phyloP scores from a whole-genome alignment of 2,329 filamentous ascomycete genomes.

The Grosmannia penicillata region DNA sequence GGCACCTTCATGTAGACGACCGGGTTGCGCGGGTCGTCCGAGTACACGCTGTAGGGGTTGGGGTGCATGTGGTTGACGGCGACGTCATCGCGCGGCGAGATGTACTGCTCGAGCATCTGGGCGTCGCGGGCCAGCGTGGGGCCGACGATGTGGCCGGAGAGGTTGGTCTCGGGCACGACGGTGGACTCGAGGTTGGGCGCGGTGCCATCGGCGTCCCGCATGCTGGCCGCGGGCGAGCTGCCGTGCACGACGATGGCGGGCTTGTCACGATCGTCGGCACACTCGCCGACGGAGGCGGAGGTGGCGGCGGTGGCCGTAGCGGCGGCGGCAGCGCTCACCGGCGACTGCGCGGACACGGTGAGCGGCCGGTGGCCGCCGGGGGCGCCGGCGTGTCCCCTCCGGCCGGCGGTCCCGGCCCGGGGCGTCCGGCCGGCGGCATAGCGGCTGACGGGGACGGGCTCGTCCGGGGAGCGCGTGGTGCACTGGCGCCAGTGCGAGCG shows the following conservation, averaged over 20 bases:
- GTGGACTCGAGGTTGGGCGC: neutral
- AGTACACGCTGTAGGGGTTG: conserved; percentile 4
- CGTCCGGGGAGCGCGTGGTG: neutral
- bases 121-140: conserved; percentile 3
- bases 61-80: conserved; percentile 2
- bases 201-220: neutral
- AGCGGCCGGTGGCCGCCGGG: neutral
- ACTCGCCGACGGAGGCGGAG: no score
- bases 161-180: neutral
- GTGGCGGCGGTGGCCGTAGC: no score
- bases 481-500: conserved; percentile 24
- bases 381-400: neutral
- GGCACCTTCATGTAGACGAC: conserved; percentile 4
- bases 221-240: neutral
- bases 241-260: no score
- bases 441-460: neutral
- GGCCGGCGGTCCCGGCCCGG: no score
- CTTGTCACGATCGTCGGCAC: no score
- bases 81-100: neutral
- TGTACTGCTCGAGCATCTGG: conserved; percentile 4
- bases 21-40: conserved; percentile 3
- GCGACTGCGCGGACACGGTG: no score
- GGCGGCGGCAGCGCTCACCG: no score
- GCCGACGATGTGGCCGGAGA: conserved; percentile 2
- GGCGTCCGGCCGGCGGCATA: no score